A percentile compares a stretch with the other conserved stretches of the same genome.
Evolutionary conservation across 2,329 filamentous ascomycete genomes (phyloP).

Genomic region (Ophiostoma quercus): DNA sequence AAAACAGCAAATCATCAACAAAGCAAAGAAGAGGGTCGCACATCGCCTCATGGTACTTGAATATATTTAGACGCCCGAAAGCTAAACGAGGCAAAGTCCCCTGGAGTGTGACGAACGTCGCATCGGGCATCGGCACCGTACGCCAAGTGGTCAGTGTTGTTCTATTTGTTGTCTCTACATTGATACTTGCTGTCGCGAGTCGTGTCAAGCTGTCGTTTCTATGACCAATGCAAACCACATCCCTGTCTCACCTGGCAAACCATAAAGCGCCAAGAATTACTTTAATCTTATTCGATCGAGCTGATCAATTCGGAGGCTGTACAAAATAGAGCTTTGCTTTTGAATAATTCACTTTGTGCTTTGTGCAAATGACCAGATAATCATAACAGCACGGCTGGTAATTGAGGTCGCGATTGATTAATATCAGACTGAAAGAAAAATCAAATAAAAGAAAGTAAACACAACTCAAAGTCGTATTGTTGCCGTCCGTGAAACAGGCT

Average conservation of each 20-base stretch:
- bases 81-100: neutral
- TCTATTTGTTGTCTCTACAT: neutral
- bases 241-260: neutral
- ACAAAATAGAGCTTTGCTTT: too few relatives aligned
- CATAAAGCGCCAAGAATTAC: conserved; percentile 3
- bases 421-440: neutral
- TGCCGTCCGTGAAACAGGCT: conserved; percentile 7
- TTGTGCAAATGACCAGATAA: neutral
- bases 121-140: neutral
- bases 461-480: neutral
- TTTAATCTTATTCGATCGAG: conserved; percentile 3
- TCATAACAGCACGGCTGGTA: neutral
- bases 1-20: neutral
- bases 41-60: neutral
- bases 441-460: neutral
- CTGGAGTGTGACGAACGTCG: neutral
- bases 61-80: neutral
- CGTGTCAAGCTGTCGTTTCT: conserved; percentile 4
- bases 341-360: too few relatives aligned
- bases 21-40: neutral
- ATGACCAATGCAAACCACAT: conserved; percentile 9
- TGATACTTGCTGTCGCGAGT: neutral
- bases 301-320: neutral
- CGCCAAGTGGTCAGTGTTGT: too few relatives aligned
- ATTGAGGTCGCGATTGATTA: neutral